Evolutionary conservation across 1,139 yeast genomes (phyloP), one percentile per base, ranked within the genome.

Genomic region (Scheffersomyces illinoinensis): DNA sequence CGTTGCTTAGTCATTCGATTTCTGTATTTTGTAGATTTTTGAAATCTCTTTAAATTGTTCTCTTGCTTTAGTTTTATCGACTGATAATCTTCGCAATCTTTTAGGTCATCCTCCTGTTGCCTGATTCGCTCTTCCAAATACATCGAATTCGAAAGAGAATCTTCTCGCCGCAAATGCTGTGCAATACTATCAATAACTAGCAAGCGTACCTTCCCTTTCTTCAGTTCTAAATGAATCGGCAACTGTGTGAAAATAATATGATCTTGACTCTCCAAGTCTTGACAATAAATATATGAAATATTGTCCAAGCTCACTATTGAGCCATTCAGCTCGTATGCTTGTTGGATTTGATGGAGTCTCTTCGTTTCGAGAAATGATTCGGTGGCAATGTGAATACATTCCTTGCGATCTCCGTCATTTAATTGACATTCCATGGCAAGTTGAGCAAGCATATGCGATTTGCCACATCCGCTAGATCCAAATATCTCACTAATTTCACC

Each of bases 401-500:
- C 75, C 33, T 62, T 65, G 19, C 66, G 52, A 54, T 71, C 69
- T 23, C 73, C 74, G 1, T 69, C 59, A 0, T 86, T 82, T 21
- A 82, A 64, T 63, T 89, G 93, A 7, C 88, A 85, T 4, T 86
- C 75, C 8, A 85, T 74, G 1, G 90, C 78, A 54, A 92, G 66
- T 63, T 89, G 95, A 72, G 88, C 80, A 46, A 90, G 72, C 10
- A 93, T 73, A 65, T 92, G 96, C 0, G 97, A 88, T 70, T 93
- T 93, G 0, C 97, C 98, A 2, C 90, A 83, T 0, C 96, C 91
- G 60, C 96, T 87, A 50, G 89, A 90, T 0, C 98, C 98, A 64
- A 87, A 88, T 2, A 93, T 71, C 72, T 93, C 98, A 0, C 96
- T 89, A 3, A 93, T 74, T 52, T 84, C 80, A 2, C 93, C 89